These are phyloP conservation scores for Xylaria hypoxylon DNA, from an alignment of 2,329 filamentous ascomycete species.

Conservation along the genomic window DNA sequence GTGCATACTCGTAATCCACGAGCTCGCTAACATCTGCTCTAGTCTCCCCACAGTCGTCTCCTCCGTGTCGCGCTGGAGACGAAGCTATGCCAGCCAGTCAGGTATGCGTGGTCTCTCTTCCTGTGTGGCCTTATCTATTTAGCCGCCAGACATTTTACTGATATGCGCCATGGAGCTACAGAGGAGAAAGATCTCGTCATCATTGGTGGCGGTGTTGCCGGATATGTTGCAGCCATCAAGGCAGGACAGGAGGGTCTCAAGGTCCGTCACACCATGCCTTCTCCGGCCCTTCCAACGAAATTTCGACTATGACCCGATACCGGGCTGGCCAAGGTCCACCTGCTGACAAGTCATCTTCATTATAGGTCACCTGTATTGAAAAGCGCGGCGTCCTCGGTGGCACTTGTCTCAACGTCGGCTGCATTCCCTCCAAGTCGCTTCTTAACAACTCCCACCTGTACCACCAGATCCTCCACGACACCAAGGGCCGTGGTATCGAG, in stretches of 20 bases:
- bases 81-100: constrained; percentile 69
- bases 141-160: constrained; percentile 55
- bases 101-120: constrained; percentile 52
- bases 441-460: constrained; percentile 99
- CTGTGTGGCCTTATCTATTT: not conserved
- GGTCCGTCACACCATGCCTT: constrained; percentile 62
- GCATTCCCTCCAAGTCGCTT: constrained; percentile 98
- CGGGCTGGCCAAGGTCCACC: constrained; percentile 3
- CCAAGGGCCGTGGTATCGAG: constrained; percentile 96
- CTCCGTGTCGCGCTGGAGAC: constrained; percentile 65
- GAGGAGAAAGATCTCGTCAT: constrained; percentile 97
- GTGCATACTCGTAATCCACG: constrained; percentile 29
- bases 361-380: constrained; percentile 94
- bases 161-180: constrained; percentile 52
- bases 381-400: constrained; percentile 95
- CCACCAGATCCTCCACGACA: constrained; percentile 96
- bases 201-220: constrained; percentile 97
- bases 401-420: constrained; percentile 98
- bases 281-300: not conserved
- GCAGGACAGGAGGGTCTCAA: constrained; percentile 97
- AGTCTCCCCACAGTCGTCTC: constrained; percentile 64
- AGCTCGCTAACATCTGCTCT: constrained; percentile 40
- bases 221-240: constrained; percentile 99
- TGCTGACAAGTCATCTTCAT: constrained; percentile 21
- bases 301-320: constrained; percentile 22